Base-by-base conservation (phyloP, 2,329 filamentous ascomycete genomes). In the Ophiosphaerella korrae region DNA sequence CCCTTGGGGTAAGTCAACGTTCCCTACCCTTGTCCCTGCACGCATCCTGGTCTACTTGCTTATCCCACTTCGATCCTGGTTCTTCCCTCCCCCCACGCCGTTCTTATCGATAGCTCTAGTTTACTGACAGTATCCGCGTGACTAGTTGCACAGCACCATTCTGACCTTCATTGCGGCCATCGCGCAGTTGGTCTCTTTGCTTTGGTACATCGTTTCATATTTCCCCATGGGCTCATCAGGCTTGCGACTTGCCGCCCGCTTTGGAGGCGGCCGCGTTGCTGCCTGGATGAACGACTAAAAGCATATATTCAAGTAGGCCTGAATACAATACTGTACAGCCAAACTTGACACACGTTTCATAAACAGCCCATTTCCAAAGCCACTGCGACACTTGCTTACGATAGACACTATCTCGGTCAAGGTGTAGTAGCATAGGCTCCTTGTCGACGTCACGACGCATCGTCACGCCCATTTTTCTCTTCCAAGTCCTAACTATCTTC, bases 121-220 rank as follows among this genome's bases (percentile, higher is more conserved):
- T 73, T 57, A 75, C 70, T 66, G 58, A 68, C 58, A 60, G 41
- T 60, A 62, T 71, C 64, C 64, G 66, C 71, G 66, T 69, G 74
- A 74, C 62, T 51, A 66, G 63, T 86, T 96, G 60, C 88, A 88
- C 72, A 93, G 83, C 71, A 92, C 89, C 35, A 77, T 95, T 55
- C 84, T 97, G 58, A 97, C 94, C 13, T 80, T 97, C 47, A 78
- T 97, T 57, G 89, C 92, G 18, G 87, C 90, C 55, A 82, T 97
- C 53, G 78, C 92, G 62, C 94, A 99, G 73, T 81, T 97, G 47
- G 86, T 87, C 45, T 89, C 88, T 57, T 80, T 97, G 58, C 60
- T 90, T 40, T 97, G 93, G 93, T 97, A 97, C 77, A 82, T 97
- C 40, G 87, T 97, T 74, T 96, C 90, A 76, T 99, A 99, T 75